phyloP scores from a whole-genome alignment of 1,284 basidiomycete genomes.

The Melampsora larici-populina region DNA sequence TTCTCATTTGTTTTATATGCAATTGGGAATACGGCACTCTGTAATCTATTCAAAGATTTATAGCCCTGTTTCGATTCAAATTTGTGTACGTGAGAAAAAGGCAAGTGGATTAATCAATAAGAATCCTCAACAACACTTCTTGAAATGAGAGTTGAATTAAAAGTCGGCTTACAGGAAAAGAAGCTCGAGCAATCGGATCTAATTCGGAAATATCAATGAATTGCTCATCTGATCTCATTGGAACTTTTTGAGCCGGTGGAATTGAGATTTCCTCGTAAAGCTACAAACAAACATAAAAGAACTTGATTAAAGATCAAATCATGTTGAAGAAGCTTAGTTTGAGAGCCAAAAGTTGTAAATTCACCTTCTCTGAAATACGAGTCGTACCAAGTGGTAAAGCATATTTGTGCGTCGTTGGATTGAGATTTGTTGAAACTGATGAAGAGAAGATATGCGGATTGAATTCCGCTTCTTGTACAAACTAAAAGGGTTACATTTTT shows the following conservation, averaged over 20 bases:
- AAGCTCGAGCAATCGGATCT: conserved; percentile 51
- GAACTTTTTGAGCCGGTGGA: conserved; percentile 51
- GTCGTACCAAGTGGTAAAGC: conserved; percentile 31
- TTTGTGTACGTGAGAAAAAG: background rate
- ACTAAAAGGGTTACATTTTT: background rate
- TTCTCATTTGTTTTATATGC: conserved; percentile 95
- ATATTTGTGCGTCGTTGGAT: conserved; percentile 18
- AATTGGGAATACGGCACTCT: conserved; percentile 89
- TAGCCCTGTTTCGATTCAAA: conserved; percentile 62
- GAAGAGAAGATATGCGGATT: conserved; percentile 42
- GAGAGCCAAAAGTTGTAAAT: background rate
- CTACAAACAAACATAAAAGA: background rate
- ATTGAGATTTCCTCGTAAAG: conserved; percentile 52
- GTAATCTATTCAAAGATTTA: conserved; percentile 81
- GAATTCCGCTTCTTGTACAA: conserved; percentile 11
- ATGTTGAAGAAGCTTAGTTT: background rate
- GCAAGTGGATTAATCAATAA: background rate
- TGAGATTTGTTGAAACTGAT: background rate
- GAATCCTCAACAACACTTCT: background rate
- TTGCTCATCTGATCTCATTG: conserved; percentile 51
- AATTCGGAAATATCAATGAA: conserved; percentile 51
- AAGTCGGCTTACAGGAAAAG: conserved; percentile 47
- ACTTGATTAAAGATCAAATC: background rate
- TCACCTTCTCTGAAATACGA: conserved; percentile 31
- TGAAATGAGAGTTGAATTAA: background rate